phyloP scores from a whole-genome alignment of 2,329 filamentous ascomycete species.

The Talaromyces marneffei region DNA sequence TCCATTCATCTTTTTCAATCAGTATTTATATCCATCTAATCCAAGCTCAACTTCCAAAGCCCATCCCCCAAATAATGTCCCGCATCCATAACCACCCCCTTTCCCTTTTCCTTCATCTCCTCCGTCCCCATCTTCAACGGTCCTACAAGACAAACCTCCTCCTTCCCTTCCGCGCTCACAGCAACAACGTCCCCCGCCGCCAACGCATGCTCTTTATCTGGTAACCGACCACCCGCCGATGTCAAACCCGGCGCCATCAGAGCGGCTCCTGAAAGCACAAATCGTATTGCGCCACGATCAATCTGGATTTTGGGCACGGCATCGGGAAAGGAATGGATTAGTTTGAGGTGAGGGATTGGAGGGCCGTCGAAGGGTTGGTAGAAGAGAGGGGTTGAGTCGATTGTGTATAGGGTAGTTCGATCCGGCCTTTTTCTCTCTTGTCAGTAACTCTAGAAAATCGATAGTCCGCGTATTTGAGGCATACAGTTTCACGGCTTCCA shows the following conservation, averaged over 20 bases:
- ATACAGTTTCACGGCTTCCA: constrained; percentile 82
- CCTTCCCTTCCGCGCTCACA: constrained; percentile 87
- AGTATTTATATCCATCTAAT: constrained; percentile 33
- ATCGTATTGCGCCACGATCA: constrained; percentile 92
- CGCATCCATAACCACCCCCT: constrained; percentile 88
- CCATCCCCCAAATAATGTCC: constrained; percentile 93
- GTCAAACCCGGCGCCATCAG: constrained; percentile 96
- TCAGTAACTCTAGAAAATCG: background rate
- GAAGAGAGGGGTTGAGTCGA: constrained; percentile 75
- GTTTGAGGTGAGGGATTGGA: constrained; percentile 77
- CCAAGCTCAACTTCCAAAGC: constrained; percentile 68
- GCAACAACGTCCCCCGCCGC: constrained; percentile 78
- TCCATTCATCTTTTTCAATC: background rate
- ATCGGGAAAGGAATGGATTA: constrained; percentile 84
- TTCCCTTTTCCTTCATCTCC: constrained; percentile 90
- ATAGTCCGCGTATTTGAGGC: no score
- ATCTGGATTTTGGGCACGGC: constrained; percentile 81
- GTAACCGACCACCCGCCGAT: constrained; percentile 71
- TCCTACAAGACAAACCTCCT: constrained; percentile 83
- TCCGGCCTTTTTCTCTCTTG: constrained; percentile 57
- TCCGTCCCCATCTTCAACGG: constrained; percentile 75
- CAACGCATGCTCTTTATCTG: constrained; percentile 58
- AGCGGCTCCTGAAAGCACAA: constrained; percentile 86
- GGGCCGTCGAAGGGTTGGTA: constrained; percentile 76
- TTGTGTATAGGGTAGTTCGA: constrained; percentile 79